phyloP scores from a whole-genome alignment of 345 rosid genomes.

The Eucalyptus rudis region DNA sequence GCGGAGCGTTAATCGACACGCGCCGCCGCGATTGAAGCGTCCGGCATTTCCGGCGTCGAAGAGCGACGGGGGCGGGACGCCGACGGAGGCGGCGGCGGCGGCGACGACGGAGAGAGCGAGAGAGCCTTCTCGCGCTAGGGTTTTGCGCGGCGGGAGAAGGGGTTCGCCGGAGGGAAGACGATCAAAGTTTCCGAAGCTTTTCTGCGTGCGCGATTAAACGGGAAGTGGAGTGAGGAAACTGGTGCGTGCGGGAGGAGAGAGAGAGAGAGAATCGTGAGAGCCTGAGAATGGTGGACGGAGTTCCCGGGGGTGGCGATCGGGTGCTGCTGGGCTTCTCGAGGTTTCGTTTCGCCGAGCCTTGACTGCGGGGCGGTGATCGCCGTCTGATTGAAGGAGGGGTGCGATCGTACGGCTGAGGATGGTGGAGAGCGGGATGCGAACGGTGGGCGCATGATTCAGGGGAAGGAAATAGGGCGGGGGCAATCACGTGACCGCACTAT shows the following conservation, averaged over 20 bases:
- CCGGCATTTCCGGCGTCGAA: not conserved
- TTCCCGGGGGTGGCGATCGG: not conserved
- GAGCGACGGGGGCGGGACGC: not conserved
- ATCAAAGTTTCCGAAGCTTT: not conserved
- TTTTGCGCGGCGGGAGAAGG: not conserved
- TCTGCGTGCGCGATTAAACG: not conserved
- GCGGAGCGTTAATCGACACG: not conserved
- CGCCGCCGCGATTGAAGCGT: not conserved
- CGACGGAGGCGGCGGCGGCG: not conserved
- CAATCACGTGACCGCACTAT: not conserved
- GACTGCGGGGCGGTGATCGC: not conserved
- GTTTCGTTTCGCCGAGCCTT: not conserved
- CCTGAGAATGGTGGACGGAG: not conserved
- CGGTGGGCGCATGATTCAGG: not conserved
- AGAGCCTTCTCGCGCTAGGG: not conserved
- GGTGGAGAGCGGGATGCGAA: not conserved
- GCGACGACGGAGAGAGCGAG: not conserved
- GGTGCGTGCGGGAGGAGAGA: not conserved
- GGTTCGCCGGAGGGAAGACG: not conserved
- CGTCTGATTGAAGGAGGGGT: not conserved
- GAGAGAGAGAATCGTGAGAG: not conserved
- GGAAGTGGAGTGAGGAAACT: not conserved
- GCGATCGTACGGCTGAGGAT: not conserved
- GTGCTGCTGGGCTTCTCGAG: not conserved
- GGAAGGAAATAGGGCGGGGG: not conserved